Evolutionary conservation across 805 yeast species (phyloP).

Genomic region (Lipomyces orientalis): DNA sequence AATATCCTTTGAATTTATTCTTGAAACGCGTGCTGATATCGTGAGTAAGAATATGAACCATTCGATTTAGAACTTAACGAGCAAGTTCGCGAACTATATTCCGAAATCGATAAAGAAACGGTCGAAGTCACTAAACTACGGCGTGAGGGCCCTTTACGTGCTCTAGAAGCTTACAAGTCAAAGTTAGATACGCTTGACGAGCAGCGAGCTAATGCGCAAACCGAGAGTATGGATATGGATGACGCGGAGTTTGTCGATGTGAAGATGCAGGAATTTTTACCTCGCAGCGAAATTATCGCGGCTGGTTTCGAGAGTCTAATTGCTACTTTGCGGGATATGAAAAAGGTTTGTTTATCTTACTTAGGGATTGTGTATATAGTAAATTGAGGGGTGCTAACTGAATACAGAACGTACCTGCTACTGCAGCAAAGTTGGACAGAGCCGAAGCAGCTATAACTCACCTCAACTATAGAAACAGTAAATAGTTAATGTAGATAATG

Average conservation of each 20-base stretch:
- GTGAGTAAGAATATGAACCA: constrained; percentile 59
- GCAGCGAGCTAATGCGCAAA: background rate
- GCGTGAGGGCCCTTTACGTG: constrained; percentile 45
- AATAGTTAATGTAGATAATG: background rate
- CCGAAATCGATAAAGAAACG: constrained; percentile 53
- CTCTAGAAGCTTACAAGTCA: constrained; percentile 47
- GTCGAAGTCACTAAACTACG: constrained; percentile 62
- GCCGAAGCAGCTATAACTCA: constrained; percentile 30
- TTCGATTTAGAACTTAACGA: constrained; percentile 70
- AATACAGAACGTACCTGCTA: constrained; percentile 19
- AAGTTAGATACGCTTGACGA: constrained; percentile 41
- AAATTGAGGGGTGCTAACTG: background rate
- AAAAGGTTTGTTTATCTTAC: constrained; percentile 21
- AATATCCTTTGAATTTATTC: constrained; percentile 33
- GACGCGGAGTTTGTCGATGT: constrained; percentile 1
- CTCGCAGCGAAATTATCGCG: constrained; percentile 15
- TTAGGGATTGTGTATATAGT: background rate
- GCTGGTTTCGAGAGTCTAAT: constrained; percentile 22
- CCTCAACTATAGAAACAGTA: constrained; percentile 5
- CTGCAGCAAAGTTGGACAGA: constrained; percentile 25
- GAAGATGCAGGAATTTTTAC: constrained; percentile 15
- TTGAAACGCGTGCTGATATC: background rate
- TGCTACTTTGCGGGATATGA: constrained; percentile 26
- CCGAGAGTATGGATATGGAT: constrained; percentile 8
- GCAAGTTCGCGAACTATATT: constrained; percentile 54